Base-by-base conservation (phyloP, 1,139 yeast genomes). In the Pneumocystis sp. region DNA sequence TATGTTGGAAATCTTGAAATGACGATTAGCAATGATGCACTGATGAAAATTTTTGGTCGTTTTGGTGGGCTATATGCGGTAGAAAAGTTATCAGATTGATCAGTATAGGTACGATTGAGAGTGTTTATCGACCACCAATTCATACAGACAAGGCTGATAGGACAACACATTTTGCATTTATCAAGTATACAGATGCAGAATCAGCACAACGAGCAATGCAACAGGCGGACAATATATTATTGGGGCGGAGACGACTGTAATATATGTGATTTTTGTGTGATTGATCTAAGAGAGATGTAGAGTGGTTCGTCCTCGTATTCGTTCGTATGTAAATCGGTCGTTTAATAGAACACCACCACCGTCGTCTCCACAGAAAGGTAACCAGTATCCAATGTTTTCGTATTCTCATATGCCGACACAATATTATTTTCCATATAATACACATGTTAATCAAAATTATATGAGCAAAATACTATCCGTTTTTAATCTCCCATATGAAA, bases 391-490 rank as follows among this genome's bases (percentile, higher is more conserved):
- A 7, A 29, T 31, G 8, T 29, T 50, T 50, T 50, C 57, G 5
- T 50, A 50, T 50, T 25, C 34, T n/a, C 34, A 50, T 50, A 50
- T 50, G 57, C 34, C 57, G 7, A 25, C 57, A 12, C 57, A 50
- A 25, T 50, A 25, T 25, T 50, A 50, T 50, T 21, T 50, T 50
- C 57, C 57, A 29, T 50, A 50, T 50, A 50, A 50, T 50, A 50
- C 57, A 25, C 57, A 50, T 50, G 34, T 50, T 50, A 25, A 25
- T 50, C 57, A 50, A 6, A 50, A 50, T 50, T 59, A 21, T 31
- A 59, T 59, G 45, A 59, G 61, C 61, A 59, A 42, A 31, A 42
- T 59, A 39, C 15, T 59, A 4, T 39, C 61, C 10, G 61, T 59
- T 59, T 39, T 42, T 39, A 59, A 59, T 59, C 21, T 59, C 4